phyloP scores from a whole-genome alignment of 768 basidiomycete species.

The Porphyrellus cyaneotinctus region DNA sequence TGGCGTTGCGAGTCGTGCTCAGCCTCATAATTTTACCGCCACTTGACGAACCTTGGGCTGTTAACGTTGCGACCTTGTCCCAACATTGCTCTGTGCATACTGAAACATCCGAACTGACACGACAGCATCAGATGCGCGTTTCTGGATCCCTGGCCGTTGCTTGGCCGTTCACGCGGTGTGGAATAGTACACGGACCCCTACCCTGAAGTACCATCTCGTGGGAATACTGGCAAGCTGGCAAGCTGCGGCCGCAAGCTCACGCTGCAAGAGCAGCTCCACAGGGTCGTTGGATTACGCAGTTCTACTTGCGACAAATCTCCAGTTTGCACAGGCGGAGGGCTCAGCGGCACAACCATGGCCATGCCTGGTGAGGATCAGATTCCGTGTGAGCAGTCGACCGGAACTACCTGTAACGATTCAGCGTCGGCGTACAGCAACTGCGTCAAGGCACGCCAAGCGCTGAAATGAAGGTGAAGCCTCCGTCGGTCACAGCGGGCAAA shows the following conservation, averaged over 20 bases:
- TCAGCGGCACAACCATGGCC: slow-evolving; percentile 12
- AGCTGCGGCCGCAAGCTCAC: background rate
- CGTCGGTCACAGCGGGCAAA: background rate
- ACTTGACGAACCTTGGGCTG: slow-evolving; percentile 18
- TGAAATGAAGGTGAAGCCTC: background rate
- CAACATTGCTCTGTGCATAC: slow-evolving; percentile 12
- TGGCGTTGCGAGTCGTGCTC: slow-evolving; percentile 19
- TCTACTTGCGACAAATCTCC: background rate
- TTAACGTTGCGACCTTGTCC: slow-evolving; percentile 28
- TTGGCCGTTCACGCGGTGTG: too few relatives aligned
- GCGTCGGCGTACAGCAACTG: slow-evolving; percentile 20
- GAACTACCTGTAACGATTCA: slow-evolving; percentile 12
- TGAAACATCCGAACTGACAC: slow-evolving; percentile 12
- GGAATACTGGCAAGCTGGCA: background rate
- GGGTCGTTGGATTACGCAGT: slow-evolving; percentile 1
- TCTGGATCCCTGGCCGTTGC: background rate
- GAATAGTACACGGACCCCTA: too few relatives aligned
- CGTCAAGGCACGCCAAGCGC: background rate
- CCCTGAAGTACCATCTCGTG: too few relatives aligned
- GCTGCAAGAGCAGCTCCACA: background rate
- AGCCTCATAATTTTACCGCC: slow-evolving; percentile 24
- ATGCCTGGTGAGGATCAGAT: slow-evolving; percentile 20
- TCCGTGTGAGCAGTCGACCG: slow-evolving; percentile 19
- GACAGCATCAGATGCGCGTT: slow-evolving; percentile 1
- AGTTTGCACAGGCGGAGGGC: slow-evolving; percentile 24